Conservation (phyloP, 2,329 filamentous ascomycete genomes). For the Geosmithia flava region DNA sequence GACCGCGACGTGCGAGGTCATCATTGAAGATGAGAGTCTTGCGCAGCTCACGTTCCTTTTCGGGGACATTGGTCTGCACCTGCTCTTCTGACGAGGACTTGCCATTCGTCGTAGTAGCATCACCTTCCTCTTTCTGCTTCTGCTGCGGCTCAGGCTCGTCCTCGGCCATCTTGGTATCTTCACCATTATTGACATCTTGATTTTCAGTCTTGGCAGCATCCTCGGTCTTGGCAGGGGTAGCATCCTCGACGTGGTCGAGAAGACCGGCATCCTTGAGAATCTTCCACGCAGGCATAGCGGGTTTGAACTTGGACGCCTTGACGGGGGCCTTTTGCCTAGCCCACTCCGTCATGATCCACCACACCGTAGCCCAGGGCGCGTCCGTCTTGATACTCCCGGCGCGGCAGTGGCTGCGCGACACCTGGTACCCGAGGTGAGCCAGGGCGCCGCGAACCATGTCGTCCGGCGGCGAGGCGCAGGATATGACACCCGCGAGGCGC, state of each 20-base stretch:
- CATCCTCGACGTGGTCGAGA: conserved; percentile 12
- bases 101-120: background rate
- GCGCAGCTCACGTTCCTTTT: conserved; percentile 26
- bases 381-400: conserved; percentile 87
- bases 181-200: background rate
- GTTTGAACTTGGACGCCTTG: conserved; percentile 58
- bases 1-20: conserved; percentile 60
- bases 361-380: conserved; percentile 79
- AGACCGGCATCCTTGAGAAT: conserved; percentile 41
- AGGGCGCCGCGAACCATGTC: conserved; percentile 73
- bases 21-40: conserved; percentile 66
- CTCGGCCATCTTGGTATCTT: conserved; percentile 6
- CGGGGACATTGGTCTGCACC: background rate
- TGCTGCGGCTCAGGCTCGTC: background rate
- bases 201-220: background rate
- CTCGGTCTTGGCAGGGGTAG: background rate
- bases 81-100: conserved; percentile 10
- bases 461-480: conserved; percentile 69
- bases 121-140: conserved; percentile 1
- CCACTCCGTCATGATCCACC: conserved; percentile 93
- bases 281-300: conserved; percentile 57
- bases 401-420: conserved; percentile 79
- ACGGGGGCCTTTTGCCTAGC: conserved; percentile 67
- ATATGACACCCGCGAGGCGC: conserved; percentile 61
- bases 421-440: conserved; percentile 65